Evolutionary conservation across 257 asterid genomes (phyloP).

Genomic region (Rhazya stricta): DNA sequence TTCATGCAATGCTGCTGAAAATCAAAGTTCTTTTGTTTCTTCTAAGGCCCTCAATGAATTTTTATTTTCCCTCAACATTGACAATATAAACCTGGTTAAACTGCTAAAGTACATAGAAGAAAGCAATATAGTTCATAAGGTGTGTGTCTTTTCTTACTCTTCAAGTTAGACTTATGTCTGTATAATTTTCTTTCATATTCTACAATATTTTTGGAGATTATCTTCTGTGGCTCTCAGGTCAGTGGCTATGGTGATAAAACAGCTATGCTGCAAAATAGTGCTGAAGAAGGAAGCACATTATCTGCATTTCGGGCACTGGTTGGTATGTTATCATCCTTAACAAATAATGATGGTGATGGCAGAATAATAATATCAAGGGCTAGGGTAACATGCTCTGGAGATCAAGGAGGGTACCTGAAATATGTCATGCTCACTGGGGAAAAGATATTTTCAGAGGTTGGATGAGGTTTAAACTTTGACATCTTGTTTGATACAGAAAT

Average conservation of each 20-base stretch:
- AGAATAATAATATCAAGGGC: conserved; percentile 65
- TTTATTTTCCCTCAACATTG: conserved; percentile 77
- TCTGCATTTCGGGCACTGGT: conserved; percentile 76
- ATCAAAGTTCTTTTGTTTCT: conserved; percentile 34
- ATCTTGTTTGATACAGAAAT: not conserved
- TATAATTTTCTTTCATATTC: conserved; percentile 1
- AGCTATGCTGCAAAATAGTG: conserved; percentile 35
- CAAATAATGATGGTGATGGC: conserved; percentile 75
- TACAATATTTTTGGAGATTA: conserved; percentile 14
- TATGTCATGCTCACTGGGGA: conserved; percentile 98
- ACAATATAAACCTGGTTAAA: conserved; percentile 87
- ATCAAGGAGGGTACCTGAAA: conserved; percentile 66
- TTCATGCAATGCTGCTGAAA: conserved; percentile 33
- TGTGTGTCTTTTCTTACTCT: conserved; percentile 19
- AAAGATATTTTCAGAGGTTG: conserved; percentile 85
- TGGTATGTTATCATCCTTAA: conserved; percentile 60
- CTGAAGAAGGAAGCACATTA: conserved; percentile 62
- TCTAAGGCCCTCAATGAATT: conserved; percentile 76
- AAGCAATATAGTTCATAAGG: conserved; percentile 86
- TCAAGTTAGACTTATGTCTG: conserved; percentile 13
- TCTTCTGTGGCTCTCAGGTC: conserved; percentile 42
- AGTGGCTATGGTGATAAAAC: conserved; percentile 78
- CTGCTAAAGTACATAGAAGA: conserved; percentile 65
- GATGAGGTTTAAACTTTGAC: conserved; percentile 9
- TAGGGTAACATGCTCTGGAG: conserved; percentile 33